Evolutionary conservation across 2,329 filamentous ascomycete species (phyloP), one percentile per base, ranked within the genome.

Genomic region (Chaetomiaceae sp.): DNA sequence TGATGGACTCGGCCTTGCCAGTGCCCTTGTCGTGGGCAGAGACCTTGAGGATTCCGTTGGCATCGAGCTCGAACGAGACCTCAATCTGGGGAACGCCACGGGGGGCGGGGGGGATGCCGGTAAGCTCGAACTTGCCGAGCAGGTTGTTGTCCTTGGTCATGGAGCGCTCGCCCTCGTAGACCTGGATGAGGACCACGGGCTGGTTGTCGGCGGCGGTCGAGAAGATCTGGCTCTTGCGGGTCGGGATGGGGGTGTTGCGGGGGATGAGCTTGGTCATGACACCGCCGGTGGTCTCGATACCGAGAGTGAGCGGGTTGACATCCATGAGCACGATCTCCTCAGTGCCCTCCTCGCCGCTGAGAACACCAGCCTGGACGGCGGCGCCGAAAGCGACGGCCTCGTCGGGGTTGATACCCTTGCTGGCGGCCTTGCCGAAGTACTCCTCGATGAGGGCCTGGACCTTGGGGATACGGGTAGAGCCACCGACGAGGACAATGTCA

Each of bases 381-480:
- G 93, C 93, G 74, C 93, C 93, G 70, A 89, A 96, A 66, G 93
- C 92, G 61, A 99, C 93, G 74, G 93, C 93, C 80, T 99, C 93
- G 68, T 99, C 93, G 62, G 93, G 93, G 82, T 99, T 97, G 70
- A 99, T 95, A 73, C 89, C 89, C 87, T 96, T 96, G 80, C 86
- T 91, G 63, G 89, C 90, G 79, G 92, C 90, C 88, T 96, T 97
- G 71, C 91, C 86, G 71, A 97, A 97, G 82, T 82, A 97, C 73
- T 96, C 90, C 79, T 97, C 90, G 60, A 99, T 87, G 69, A 97
- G 85, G 63, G 81, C 71, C 76, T 93, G 87, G 60, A 99, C 90
- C 86, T 96, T 97, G 70, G 93, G 92, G 63, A 99, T 99, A 87
- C 93, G 91, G 60, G 93, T 97, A 56, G 93, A 97, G 73, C 93